Percentiles rank a stretch among this genome's conserved stretches.
Conservation (phyloP, 2,329 filamentous ascomycete species). For the Tolypocladium amazonense region DNA sequence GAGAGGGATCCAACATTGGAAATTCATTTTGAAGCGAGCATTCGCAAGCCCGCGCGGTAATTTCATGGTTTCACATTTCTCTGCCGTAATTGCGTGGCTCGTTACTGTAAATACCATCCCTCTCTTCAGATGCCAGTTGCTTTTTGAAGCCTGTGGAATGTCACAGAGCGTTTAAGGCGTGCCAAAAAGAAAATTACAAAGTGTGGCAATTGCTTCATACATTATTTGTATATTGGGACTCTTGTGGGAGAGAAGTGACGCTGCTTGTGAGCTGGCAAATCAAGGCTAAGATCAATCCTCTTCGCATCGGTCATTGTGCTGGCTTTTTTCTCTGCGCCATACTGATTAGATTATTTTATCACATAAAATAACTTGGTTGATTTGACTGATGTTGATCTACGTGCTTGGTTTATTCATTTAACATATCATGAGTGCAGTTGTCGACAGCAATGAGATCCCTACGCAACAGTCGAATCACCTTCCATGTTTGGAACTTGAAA, state of each 20-base stretch:
- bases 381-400: background rate
- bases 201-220: too few relatives aligned
- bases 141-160: background rate
- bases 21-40: background rate
- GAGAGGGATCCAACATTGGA: background rate
- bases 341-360: background rate
- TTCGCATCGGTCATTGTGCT: background rate
- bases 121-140: background rate
- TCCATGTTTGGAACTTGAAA: background rate
- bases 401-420: background rate
- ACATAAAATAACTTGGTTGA: background rate
- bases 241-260: background rate
- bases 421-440: background rate
- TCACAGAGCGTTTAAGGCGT: background rate
- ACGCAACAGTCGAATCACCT: background rate
- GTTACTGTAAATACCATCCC: background rate
- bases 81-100: background rate
- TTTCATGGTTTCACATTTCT: background rate
- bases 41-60: background rate
- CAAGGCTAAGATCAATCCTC: background rate
- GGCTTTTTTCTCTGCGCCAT: background rate
- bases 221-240: background rate
- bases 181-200: background rate
- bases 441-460: background rate
- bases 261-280: background rate